Conservation (phyloP, 352 stramenopile species). For the Sclerospora graminicola region DNA sequence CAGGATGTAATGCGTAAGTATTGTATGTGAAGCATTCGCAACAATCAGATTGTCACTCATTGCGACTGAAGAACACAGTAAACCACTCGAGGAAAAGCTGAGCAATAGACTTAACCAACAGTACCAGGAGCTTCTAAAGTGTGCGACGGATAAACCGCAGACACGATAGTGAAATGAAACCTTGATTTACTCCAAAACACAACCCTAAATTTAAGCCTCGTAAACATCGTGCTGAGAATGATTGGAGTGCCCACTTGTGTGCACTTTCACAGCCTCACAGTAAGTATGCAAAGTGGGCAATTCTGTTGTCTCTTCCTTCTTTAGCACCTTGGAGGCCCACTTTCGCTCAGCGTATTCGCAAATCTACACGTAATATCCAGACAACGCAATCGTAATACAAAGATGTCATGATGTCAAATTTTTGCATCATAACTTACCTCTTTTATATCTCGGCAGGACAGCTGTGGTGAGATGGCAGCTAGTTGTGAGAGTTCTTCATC, state of each 20-base stretch:
- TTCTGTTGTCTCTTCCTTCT: slow-evolving; percentile 69
- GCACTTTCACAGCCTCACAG: slow-evolving; percentile 63
- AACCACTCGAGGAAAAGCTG: slow-evolving; percentile 20
- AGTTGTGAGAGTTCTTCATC: slow-evolving; percentile 65
- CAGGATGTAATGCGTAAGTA: slow-evolving; percentile 32
- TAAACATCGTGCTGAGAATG: slow-evolving; percentile 39
- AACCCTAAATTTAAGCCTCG: slow-evolving; percentile 25
- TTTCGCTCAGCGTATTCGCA: slow-evolving; percentile 90
- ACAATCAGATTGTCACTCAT: not conserved
- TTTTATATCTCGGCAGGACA: slow-evolving; percentile 92
- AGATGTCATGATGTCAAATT: not conserved
- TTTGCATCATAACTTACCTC: slow-evolving; percentile 36
- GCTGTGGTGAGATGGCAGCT: slow-evolving; percentile 61
- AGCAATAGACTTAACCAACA: slow-evolving; percentile 26
- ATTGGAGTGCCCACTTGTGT: slow-evolving; percentile 37
- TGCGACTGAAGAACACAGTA: slow-evolving; percentile 21
- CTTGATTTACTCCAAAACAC: not conserved
- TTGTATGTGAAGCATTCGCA: not conserved
- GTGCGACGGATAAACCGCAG: slow-evolving; percentile 2
- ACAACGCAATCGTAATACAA: not conserved
- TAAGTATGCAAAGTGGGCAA: slow-evolving; percentile 61
- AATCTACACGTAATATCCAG: slow-evolving; percentile 29
- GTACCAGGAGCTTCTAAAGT: slow-evolving; percentile 27
- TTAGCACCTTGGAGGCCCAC: slow-evolving; percentile 86
- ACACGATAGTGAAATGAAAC: not conserved